Evolutionary conservation across 176 grass and related monocot genomes (phyloP).

Genomic region (Aegilops speltoides): DNA sequence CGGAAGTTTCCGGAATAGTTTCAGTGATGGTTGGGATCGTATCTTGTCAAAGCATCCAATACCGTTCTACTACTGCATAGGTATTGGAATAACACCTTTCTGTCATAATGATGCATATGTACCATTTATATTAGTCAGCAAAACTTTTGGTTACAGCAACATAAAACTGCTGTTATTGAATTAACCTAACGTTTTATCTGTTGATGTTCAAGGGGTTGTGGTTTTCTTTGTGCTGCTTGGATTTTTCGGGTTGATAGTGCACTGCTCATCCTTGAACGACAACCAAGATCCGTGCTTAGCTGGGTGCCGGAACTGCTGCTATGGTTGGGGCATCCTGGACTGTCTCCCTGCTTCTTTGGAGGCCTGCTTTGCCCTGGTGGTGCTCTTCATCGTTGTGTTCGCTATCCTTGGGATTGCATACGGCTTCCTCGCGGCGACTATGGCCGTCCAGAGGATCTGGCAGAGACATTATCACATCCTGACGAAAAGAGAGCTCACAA

Average conservation of each 20-base stretch:
- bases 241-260: slow-evolving; percentile 83
- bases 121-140: background rate
- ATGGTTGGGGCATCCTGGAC: slow-evolving; percentile 94
- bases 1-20: slow-evolving; percentile 89
- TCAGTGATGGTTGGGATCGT: slow-evolving; percentile 91
- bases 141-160: background rate
- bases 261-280: slow-evolving; percentile 83
- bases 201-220: slow-evolving; percentile 68
- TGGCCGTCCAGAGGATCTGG: slow-evolving; percentile 96
- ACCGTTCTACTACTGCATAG: slow-evolving; percentile 98
- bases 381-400: slow-evolving; percentile 85
- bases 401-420: slow-evolving; percentile 92
- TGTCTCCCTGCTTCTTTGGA: slow-evolving; percentile 92
- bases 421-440: slow-evolving; percentile 81
- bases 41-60: slow-evolving; percentile 94
- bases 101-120: background rate
- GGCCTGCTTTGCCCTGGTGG: slow-evolving; percentile 88
- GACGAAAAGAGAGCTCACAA: slow-evolving; percentile 94
- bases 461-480: slow-evolving; percentile 98
- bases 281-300: slow-evolving; percentile 81
- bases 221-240: slow-evolving; percentile 92
- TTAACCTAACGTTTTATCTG: background rate
- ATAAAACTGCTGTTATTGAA: background rate
- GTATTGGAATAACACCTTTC: slow-evolving; percentile 31
- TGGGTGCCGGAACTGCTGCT: slow-evolving; percentile 94